Evolutionary conservation across 2,329 filamentous ascomycete species (phyloP).

Genomic region (Sporothrix variecibatus): DNA sequence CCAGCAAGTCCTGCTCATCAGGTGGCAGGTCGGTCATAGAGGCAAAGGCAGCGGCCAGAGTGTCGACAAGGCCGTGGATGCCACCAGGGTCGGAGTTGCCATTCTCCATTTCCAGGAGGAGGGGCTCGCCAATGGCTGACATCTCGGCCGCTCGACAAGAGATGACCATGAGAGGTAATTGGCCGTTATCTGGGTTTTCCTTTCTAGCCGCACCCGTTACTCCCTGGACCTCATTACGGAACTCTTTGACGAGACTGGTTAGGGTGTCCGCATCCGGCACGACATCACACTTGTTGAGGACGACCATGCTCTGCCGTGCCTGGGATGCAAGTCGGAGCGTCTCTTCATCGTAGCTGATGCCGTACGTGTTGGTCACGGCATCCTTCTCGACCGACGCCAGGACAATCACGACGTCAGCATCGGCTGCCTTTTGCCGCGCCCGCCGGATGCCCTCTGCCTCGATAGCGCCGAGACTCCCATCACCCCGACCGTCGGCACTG

Average conservation of each 20-base stretch:
- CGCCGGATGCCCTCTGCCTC: conserved; percentile 90
- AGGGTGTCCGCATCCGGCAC: conserved; percentile 44
- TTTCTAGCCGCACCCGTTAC: neutral
- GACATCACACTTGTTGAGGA: conserved; percentile 65
- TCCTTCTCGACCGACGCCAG: conserved; percentile 70
- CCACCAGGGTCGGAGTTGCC: conserved; percentile 51
- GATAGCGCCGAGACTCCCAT: conserved; percentile 62
- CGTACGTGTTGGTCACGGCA: conserved; percentile 34
- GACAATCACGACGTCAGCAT: conserved; percentile 83
- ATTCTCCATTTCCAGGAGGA: neutral
- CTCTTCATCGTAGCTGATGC: conserved; percentile 56
- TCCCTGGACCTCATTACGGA: conserved; percentile 35
- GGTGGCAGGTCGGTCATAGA: conserved; percentile 69
- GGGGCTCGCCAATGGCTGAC: neutral
- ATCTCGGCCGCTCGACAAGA: conserved; percentile 27
- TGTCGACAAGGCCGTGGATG: conserved; percentile 67
- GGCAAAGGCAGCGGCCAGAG: conserved; percentile 71
- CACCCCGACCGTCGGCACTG: conserved; percentile 7
- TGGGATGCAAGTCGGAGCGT: conserved; percentile 55
- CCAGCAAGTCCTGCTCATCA: conserved; percentile 79
- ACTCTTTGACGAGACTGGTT: conserved; percentile 36
- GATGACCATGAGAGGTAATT: conserved; percentile 18
- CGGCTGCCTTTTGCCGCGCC: conserved; percentile 75
- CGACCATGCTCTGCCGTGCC: conserved; percentile 53
- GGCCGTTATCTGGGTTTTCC: conserved; percentile 20